phyloP scores from a whole-genome alignment of 2,329 filamentous ascomycete genomes.

The Cyphellophora attinorum region DNA sequence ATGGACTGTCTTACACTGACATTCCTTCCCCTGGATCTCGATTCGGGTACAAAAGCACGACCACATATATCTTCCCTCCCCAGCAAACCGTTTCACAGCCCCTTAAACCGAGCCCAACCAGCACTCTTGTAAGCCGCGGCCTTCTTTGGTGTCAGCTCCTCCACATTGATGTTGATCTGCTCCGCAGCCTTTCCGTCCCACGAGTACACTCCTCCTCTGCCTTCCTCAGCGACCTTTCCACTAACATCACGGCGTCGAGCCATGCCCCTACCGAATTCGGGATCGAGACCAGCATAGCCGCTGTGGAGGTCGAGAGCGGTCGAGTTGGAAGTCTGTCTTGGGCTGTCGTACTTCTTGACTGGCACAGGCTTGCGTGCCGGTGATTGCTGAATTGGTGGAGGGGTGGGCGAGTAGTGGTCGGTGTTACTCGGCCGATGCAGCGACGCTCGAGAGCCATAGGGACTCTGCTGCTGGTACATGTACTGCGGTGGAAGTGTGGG shows the following conservation, averaged over 20 bases:
- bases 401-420: background rate
- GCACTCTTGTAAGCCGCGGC: conserved; percentile 22
- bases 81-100: conserved; percentile 29
- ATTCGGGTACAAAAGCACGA: no score
- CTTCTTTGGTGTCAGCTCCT: conserved; percentile 5
- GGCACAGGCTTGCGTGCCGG: conserved; percentile 5
- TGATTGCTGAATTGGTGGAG: background rate
- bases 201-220: conserved; percentile 23
- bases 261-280: conserved; percentile 25
- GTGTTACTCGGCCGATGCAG: background rate
- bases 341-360: conserved; percentile 5
- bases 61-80: no score
- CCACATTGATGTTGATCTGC: conserved; percentile 8
- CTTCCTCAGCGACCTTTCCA: conserved; percentile 37
- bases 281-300: conserved; percentile 18
- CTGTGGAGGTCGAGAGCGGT: conserved; percentile 15
- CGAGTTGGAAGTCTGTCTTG: conserved; percentile 15
- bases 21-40: no score
- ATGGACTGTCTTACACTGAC: no score
- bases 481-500: conserved; percentile 1
- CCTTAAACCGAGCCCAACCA: conserved; percentile 37
- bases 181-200: conserved; percentile 6
- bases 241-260: conserved; percentile 37
- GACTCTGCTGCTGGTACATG: conserved; percentile 17
- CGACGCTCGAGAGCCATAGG: background rate